Base-by-base conservation (phyloP, 768 basidiomycete species). In the Mycena capillaripes region DNA sequence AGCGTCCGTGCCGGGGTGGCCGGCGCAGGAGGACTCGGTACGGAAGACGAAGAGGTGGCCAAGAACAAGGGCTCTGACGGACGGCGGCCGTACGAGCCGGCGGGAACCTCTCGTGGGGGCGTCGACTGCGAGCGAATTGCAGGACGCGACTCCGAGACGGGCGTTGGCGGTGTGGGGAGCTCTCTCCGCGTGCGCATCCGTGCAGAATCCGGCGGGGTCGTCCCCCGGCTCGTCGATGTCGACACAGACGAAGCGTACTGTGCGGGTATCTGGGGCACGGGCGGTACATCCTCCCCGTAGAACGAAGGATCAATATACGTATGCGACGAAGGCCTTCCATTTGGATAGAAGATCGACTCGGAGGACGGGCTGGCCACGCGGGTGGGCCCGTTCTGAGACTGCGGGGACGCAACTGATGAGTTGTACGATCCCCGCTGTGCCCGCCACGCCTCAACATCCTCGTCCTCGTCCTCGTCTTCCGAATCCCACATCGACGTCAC, bases 331-430 rank as follows among this genome's bases (percentile, higher is more conserved):
- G 87, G 84, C 5, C 81, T 83, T 2, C 84, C 77, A 1, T 81
- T 81, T 0, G 86, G 85, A 69, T 82, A 87, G 73, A 80, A 83
- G 3, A 84, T 79, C 0, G 89, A 89, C 61, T 89, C 89, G 27
- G 87, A 82, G 14, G 86, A 85, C 46, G 88, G 87, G 64, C 87
- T 90, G 5, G 76, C 69, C 2, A 80, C 71, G 11, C 81, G 81
- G n/a, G 78, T 76, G 16, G 75, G 77, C 21, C 76, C 79, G 44
- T 78, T 58, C 72, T 81, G 25, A 64, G 81, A 48, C 76, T 75
- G 38, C 77, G 78, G 25, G 73, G 79, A 57, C 73, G 70, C 71
- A 75, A 77, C 50, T 1, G 79, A 68, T 8, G 73, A 53, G 30
- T 29, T 66, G 50, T 50, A 65, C 17, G 73, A 63, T 12, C 61